Conservation (phyloP, 1,139 yeast genomes). For the Pichia sp. region DNA sequence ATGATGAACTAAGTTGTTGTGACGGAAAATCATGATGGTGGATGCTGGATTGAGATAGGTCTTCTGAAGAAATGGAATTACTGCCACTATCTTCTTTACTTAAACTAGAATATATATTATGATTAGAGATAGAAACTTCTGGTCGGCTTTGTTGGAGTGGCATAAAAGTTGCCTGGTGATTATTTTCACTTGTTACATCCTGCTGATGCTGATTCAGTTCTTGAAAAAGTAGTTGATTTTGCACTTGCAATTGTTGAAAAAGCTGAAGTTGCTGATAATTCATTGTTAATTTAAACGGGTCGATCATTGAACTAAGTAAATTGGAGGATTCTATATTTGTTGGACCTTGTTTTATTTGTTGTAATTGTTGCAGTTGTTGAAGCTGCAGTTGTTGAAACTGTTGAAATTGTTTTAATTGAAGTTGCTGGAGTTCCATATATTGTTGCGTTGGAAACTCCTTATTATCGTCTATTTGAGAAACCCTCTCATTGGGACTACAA, state of each 20-base stretch:
- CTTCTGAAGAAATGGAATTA: neutral
- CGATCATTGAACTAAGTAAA: neutral
- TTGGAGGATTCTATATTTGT: neutral
- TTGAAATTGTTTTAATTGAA: constrained; percentile 8
- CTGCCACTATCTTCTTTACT: neutral
- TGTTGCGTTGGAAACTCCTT: neutral
- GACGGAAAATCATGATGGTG: neutral
- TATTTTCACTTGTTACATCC: no score
- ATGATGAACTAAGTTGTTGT: neutral
- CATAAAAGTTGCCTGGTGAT: no score
- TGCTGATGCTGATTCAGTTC: neutral
- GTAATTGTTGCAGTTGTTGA: no score
- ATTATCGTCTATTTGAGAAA: neutral
- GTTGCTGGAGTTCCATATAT: constrained; percentile 2
- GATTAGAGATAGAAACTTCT: neutral
- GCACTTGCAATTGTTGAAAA: constrained; percentile 6
- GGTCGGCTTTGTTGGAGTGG: neutral
- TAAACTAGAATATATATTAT: neutral
- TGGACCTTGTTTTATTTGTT: no score
- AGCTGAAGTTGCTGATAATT: neutral
- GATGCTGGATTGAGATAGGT: neutral
- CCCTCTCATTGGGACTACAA: neutral
- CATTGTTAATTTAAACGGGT: neutral
- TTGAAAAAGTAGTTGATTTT: constrained; percentile 5
- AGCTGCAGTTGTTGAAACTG: constrained; percentile 7